Conservation (phyloP, 2,329 filamentous ascomycete species). For the Trichoderma simmonsii region DNA sequence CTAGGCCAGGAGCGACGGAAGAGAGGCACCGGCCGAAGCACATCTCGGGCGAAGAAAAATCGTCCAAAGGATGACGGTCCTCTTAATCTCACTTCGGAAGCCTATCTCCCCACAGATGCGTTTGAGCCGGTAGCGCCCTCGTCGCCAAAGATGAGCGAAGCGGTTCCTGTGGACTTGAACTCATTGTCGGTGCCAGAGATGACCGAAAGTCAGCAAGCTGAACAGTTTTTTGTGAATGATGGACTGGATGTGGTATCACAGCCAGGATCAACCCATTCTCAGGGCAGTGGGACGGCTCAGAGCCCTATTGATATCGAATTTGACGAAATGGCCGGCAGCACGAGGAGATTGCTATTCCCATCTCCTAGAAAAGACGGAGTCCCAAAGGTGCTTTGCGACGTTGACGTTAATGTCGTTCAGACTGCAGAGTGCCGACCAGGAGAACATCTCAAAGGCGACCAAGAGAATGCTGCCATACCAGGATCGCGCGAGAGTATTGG, state of each 20-base stretch:
- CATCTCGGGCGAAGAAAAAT: constrained; percentile 46
- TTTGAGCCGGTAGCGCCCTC: constrained; percentile 44
- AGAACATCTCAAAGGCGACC: constrained; percentile 36
- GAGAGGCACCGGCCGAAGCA: constrained; percentile 41
- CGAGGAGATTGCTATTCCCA: constrained; percentile 71
- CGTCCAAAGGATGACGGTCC: constrained; percentile 47
- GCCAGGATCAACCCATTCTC: constrained; percentile 50
- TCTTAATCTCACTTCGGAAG: constrained; percentile 51
- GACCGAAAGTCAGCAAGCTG: neutral
- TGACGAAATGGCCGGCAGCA: constrained; percentile 50
- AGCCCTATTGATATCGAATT: constrained; percentile 54
- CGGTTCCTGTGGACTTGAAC: neutral
- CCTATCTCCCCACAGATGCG: constrained; percentile 53
- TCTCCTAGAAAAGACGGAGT: constrained; percentile 67
- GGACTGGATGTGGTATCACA: constrained; percentile 26
- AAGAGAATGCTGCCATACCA: constrained; percentile 50
- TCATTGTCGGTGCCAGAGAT: neutral
- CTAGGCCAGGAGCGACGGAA: constrained; percentile 51
- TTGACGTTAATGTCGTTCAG: constrained; percentile 52
- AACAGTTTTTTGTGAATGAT: neutral
- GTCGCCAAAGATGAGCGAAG: constrained; percentile 29
- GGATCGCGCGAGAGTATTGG: constrained; percentile 23
- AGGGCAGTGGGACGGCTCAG: constrained; percentile 52
- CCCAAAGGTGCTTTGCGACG: constrained; percentile 59
- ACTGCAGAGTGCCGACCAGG: constrained; percentile 38